phyloP scores from a whole-genome alignment of 176 grass and related monocot species.

The Lolium multiflorum region DNA sequence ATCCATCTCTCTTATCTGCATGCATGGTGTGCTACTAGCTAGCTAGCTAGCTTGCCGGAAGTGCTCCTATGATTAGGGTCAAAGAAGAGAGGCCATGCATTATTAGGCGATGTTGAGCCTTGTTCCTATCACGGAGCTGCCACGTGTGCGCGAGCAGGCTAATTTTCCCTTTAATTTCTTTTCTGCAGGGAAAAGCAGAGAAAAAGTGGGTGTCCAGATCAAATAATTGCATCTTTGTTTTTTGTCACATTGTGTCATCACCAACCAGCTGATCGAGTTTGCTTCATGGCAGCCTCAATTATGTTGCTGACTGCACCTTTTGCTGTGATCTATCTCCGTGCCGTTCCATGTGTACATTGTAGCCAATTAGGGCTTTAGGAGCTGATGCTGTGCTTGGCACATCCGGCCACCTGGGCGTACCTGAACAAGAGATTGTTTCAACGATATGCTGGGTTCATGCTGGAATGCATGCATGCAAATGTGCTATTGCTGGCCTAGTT shows the following conservation, averaged over 20 bases:
- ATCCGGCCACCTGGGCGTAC: too few species aligned
- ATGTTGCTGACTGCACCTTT: slow-evolving; percentile 10
- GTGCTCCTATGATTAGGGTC: slow-evolving; percentile 31
- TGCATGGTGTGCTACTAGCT: neutral
- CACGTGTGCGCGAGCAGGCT: slow-evolving; percentile 18
- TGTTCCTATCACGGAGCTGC: neutral
- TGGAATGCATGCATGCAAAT: too few species aligned
- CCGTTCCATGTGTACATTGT: neutral
- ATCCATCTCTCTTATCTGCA: neutral
- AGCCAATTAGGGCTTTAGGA: slow-evolving; percentile 17
- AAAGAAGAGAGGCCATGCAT: slow-evolving; percentile 15
- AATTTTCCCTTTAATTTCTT: neutral
- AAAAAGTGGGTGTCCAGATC: slow-evolving; percentile 43
- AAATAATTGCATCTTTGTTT: slow-evolving; percentile 45
- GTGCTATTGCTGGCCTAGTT: too few species aligned
- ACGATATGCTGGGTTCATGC: too few species aligned
- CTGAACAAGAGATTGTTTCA: too few species aligned
- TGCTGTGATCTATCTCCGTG: neutral
- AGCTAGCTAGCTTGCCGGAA: neutral
- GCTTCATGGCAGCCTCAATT: slow-evolving; percentile 35
- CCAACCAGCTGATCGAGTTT: neutral
- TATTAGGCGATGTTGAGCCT: neutral
- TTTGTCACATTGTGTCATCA: slow-evolving; percentile 20
- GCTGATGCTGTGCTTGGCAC: neutral
- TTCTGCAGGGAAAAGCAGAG: neutral